These are phyloP conservation scores for Rhizopogon vulgaris DNA, from an alignment of 768 basidiomycete genomes.

Conservation along the genomic window DNA sequence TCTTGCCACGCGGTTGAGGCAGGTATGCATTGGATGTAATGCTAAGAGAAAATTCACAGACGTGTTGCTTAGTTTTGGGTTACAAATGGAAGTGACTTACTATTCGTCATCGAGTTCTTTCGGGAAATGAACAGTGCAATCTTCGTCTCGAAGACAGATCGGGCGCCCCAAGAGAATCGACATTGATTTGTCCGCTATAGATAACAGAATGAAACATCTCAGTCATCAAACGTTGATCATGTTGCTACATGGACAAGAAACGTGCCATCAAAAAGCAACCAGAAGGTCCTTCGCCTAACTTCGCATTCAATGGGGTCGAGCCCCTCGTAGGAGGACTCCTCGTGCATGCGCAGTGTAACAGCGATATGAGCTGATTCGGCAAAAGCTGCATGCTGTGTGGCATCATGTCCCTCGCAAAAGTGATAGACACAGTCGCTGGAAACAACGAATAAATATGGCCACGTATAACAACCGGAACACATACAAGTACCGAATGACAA, in stretches of 20 bases:
- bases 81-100: conserved; percentile 39
- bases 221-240: neutral
- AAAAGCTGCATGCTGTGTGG: conserved; percentile 82
- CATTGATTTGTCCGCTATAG: conserved; percentile 82
- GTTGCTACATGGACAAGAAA: conserved; percentile 2
- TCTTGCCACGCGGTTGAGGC: conserved; percentile 83
- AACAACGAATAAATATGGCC: conserved; percentile 5
- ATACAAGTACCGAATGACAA: conserved; percentile 86
- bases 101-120: conserved; percentile 88
- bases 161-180: conserved; percentile 79
- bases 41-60: conserved; percentile 31
- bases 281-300: conserved; percentile 80
- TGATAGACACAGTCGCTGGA: conserved; percentile 77
- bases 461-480: conserved; percentile 19
- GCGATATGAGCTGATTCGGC: conserved; percentile 84
- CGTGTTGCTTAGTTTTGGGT: conserved; percentile 19
- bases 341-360: conserved; percentile 78
- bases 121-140: conserved; percentile 85
- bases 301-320: conserved; percentile 86
- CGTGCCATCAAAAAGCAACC: conserved; percentile 84
- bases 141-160: conserved; percentile 83
- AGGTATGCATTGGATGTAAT: conserved; percentile 82
- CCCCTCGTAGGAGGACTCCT: conserved; percentile 76
- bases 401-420: conserved; percentile 84
- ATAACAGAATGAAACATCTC: neutral